These are phyloP conservation scores for Pythium myriotylum DNA, from an alignment of 352 stramenopile genomes.

Conservation along the genomic window DNA sequence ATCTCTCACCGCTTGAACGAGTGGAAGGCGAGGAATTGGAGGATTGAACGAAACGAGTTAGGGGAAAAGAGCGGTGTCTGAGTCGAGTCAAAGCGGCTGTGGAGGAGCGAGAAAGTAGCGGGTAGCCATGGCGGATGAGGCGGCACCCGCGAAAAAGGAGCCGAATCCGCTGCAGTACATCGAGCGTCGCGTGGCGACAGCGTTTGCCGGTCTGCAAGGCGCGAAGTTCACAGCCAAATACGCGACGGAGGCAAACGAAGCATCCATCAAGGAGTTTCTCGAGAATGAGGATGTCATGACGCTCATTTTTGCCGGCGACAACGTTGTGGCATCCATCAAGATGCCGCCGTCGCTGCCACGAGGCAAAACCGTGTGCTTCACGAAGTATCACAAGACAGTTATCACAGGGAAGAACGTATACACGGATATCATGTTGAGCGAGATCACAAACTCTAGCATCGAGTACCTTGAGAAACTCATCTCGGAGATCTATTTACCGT, in stretches of 20 bases:
- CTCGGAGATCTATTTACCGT: slow-evolving; percentile 94
- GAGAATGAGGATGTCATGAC: slow-evolving; percentile 84
- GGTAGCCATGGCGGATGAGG: slow-evolving; percentile 53
- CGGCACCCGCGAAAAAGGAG: slow-evolving; percentile 59
- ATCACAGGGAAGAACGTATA: slow-evolving; percentile 87
- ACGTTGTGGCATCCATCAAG: slow-evolving; percentile 81
- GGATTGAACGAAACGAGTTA: background rate
- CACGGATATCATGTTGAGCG: slow-evolving; percentile 87
- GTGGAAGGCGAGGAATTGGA: slow-evolving; percentile 9
- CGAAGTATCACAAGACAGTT: slow-evolving; percentile 83
- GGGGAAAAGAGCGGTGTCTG: background rate
- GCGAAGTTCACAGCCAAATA: slow-evolving; percentile 85
- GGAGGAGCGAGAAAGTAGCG: background rate
- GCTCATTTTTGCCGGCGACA: slow-evolving; percentile 90
- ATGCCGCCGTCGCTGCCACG: slow-evolving; percentile 88
- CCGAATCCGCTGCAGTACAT: slow-evolving; percentile 81
- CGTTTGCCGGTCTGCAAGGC: slow-evolving; percentile 57
- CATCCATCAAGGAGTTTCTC: slow-evolving; percentile 89
- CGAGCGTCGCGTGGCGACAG: slow-evolving; percentile 75
- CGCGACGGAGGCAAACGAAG: slow-evolving; percentile 80
- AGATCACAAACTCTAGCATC: slow-evolving; percentile 90
- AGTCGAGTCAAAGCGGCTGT: no score
- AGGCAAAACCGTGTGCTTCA: slow-evolving; percentile 92
- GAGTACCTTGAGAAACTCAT: slow-evolving; percentile 96
- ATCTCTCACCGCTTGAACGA: slow-evolving; percentile 15